Conservation (phyloP, 1,139 yeast genomes). For the Suhomyces terraborum region DNA sequence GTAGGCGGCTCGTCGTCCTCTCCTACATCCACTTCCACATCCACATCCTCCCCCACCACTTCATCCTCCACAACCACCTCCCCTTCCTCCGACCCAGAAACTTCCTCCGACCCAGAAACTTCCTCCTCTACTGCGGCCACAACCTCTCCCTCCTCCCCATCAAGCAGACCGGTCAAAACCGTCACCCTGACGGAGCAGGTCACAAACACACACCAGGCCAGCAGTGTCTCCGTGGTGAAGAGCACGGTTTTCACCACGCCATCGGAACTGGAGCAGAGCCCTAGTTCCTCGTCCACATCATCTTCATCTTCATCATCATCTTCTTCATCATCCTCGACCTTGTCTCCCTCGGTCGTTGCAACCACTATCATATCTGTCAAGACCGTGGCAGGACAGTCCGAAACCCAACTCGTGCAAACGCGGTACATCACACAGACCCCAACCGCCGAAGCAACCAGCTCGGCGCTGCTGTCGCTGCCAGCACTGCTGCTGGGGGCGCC, state of each 20-base stretch:
- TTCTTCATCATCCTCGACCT: slow-evolving; percentile 21
- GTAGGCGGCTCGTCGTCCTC: slow-evolving; percentile 14
- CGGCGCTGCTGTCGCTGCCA: slow-evolving; percentile 7
- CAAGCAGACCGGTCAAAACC: background rate
- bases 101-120: slow-evolving; percentile 9
- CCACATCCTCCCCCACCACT: slow-evolving; percentile 13
- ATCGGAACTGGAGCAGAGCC: slow-evolving; percentile 11
- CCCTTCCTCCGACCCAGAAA: too few species aligned
- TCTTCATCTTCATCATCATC: slow-evolving; percentile 7
- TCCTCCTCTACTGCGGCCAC: background rate
- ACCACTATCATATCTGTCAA: slow-evolving; percentile 27
- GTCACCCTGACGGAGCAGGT: slow-evolving; percentile 12
- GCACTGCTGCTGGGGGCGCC: slow-evolving; percentile 6
- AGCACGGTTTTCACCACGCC: slow-evolving; percentile 7
- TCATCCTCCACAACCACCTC: slow-evolving; percentile 7
- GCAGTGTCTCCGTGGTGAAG: slow-evolving; percentile 8
- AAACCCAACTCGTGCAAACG: slow-evolving; percentile 26
- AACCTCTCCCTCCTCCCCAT: background rate
- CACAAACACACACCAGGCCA: slow-evolving; percentile 10
- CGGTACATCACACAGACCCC: slow-evolving; percentile 22
- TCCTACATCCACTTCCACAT: slow-evolving; percentile 13
- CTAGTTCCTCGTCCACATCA: slow-evolving; percentile 20
- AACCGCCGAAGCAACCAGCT: slow-evolving; percentile 13
- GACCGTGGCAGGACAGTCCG: slow-evolving; percentile 29
- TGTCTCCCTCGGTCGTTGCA: slow-evolving; percentile 20